These are phyloP conservation scores for Penicillium bovifimosum DNA, from an alignment of 495 filamentous ascomycete genomes.

Conservation along the genomic window DNA sequence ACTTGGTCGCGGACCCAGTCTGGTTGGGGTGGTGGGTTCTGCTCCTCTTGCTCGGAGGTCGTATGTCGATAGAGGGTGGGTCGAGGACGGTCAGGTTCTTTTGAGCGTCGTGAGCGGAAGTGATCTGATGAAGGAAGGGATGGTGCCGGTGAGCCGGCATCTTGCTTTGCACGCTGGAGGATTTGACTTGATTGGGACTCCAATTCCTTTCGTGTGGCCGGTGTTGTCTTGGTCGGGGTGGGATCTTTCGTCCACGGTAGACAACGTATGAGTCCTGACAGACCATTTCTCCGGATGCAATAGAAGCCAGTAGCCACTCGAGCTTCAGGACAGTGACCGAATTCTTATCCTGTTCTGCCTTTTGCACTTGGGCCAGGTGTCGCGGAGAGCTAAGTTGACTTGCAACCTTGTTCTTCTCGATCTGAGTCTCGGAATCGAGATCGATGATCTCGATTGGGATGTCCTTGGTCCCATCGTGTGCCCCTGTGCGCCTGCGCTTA, in stretches of 20 bases:
- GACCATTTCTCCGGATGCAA: slow-evolving; percentile 47
- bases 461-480: neutral
- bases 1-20: slow-evolving; percentile 61
- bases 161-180: slow-evolving; percentile 49
- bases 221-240: neutral
- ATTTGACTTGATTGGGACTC: slow-evolving; percentile 28
- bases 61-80: slow-evolving; percentile 55
- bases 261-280: slow-evolving; percentile 58
- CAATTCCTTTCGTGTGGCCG: neutral
- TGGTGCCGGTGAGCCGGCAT: slow-evolving; percentile 29
- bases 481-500: slow-evolving; percentile 22
- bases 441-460: slow-evolving; percentile 18
- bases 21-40: slow-evolving; percentile 53
- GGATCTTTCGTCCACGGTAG: slow-evolving; percentile 50
- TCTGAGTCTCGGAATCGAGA: slow-evolving; percentile 31
- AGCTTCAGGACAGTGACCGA: slow-evolving; percentile 65
- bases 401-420: slow-evolving; percentile 19
- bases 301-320: slow-evolving; percentile 65
- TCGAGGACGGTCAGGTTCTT: slow-evolving; percentile 22
- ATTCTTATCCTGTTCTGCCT: slow-evolving; percentile 11
- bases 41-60: slow-evolving; percentile 67
- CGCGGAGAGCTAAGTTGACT: slow-evolving; percentile 4
- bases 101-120: slow-evolving; percentile 13
- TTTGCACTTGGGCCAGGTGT: slow-evolving; percentile 5
- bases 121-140: slow-evolving; percentile 4